Evolutionary conservation across 495 filamentous ascomycete genomes (phyloP), one percentile per base, ranked within the genome.

Genomic region (Neurospora terricola): DNA sequence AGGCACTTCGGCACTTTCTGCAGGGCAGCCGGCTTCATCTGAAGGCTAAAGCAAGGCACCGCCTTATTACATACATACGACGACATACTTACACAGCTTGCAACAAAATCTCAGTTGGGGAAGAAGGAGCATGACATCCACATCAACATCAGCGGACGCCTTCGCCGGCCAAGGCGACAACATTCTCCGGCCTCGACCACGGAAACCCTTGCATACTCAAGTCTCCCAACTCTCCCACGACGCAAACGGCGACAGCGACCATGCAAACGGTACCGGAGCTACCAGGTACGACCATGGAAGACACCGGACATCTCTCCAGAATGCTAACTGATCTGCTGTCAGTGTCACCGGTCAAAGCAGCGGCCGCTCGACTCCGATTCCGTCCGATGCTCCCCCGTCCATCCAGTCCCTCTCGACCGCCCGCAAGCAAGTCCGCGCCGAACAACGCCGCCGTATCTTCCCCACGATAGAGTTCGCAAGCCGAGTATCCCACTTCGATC

Each of bases 401-500:
- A 90, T 90, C 38, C 89, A 93, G 74, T 94, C 93, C 39, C 91
- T 97, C 75, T 96, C 93, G 43, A 90, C 90, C 21, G 94, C 91
- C 18, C 89, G 93, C 74, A 93, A 93, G 80, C 92, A 97, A 76
- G 89, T 93, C 48, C 90, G 95, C 77, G 93, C 93, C 45, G 88
- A 93, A 79, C 87, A 91, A 62, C 90, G 92, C 75, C 91, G 89
- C 72, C 91, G 96, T 76, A 84, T 98, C 42, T 99, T 99, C 80
- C 96, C 97, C n/a, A 97, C 93, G 8, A 93, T 97, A 77, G 91
- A 97, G 78, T 99, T 94, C 83, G 88, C 92, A 12, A 91, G 91
- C n/a, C 90, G 96, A 39, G 92, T 98, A 21, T 98, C 95, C 10
- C 95, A 99, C 81, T 98, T 99, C 81, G 96, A 99, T 81, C 93